Conservation (phyloP, 306 rosid species). For the Prunus fruticosa region DNA sequence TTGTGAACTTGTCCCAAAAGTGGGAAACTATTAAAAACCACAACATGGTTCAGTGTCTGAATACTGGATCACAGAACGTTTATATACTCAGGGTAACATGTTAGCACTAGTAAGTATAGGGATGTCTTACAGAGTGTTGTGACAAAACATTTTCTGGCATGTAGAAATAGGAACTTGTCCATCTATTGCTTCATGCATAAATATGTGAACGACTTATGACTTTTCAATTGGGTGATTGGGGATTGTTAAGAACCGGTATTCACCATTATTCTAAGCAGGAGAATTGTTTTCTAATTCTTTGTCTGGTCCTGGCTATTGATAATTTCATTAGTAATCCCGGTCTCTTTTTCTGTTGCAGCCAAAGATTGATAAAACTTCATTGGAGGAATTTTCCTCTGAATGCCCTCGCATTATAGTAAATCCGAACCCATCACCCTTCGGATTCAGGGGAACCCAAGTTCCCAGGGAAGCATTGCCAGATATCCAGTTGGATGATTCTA, state of each 20-base stretch:
- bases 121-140: neutral
- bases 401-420: slow-evolving; percentile 81
- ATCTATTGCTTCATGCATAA: neutral
- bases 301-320: neutral
- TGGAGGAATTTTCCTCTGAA: slow-evolving; percentile 56
- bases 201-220: neutral
- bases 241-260: neutral
- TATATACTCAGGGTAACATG: neutral
- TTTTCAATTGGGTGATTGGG: neutral
- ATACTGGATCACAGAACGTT: neutral
- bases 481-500: slow-evolving; percentile 47
- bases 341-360: slow-evolving; percentile 50
- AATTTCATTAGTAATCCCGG: neutral
- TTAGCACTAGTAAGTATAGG: neutral
- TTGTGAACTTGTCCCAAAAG: neutral
- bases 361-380: slow-evolving; percentile 57
- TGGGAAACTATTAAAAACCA: neutral
- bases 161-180: neutral
- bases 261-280: neutral
- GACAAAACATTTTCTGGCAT: neutral
- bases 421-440: slow-evolving; percentile 70
- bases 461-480: slow-evolving; percentile 71
- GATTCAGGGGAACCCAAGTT: slow-evolving; percentile 55
- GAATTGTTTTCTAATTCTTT: neutral
- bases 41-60: neutral